Percentiles rank a stretch among this genome's conserved stretches.
Conservation (phyloP, 371 early-diverging fungal genomes). For the Sporodiniella umbellata region DNA sequence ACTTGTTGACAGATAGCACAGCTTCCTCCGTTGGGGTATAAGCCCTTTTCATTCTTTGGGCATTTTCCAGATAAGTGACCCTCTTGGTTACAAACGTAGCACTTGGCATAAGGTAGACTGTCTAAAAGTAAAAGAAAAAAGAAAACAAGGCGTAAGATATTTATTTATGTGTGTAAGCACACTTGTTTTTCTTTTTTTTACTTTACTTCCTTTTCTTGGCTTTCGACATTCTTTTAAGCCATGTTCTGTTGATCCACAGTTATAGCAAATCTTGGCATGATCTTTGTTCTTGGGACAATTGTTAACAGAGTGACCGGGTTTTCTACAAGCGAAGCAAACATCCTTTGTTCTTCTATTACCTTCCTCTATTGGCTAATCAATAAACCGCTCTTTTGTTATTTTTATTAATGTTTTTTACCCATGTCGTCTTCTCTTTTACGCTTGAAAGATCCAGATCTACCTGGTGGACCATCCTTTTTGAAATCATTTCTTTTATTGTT, state of each 20-base stretch:
- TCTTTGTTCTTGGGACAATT: slow-evolving; percentile 67
- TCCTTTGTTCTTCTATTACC: slow-evolving; percentile 17
- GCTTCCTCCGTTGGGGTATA: slow-evolving; percentile 91
- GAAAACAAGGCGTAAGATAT: not conserved
- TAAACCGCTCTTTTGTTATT: not conserved
- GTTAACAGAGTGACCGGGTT: slow-evolving; percentile 79
- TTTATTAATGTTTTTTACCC: not conserved
- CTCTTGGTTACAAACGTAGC: slow-evolving; percentile 81
- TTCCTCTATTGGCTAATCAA: not conserved
- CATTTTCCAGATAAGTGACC: slow-evolving; percentile 87
- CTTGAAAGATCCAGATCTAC: slow-evolving; percentile 1
- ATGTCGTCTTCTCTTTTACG: slow-evolving; percentile 14
- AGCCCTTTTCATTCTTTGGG: slow-evolving; percentile 80
- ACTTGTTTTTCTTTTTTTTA: not conserved
- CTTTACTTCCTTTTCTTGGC: slow-evolving; percentile 55
- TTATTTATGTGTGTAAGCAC: not conserved
- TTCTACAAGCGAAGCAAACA: slow-evolving; percentile 84
- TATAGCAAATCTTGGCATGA: slow-evolving; percentile 70
- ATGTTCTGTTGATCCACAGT: slow-evolving; percentile 85
- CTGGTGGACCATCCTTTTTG: not conserved
- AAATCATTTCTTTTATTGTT: not conserved
- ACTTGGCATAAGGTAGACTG: slow-evolving; percentile 68
- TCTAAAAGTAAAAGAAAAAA: slow-evolving; percentile 19
- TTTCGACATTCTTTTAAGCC: slow-evolving; percentile 72
- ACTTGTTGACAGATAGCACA: slow-evolving; percentile 86